Conservation (phyloP, 1,284 basidiomycete genomes). For the Cryptococcus deneoformans region DNA sequence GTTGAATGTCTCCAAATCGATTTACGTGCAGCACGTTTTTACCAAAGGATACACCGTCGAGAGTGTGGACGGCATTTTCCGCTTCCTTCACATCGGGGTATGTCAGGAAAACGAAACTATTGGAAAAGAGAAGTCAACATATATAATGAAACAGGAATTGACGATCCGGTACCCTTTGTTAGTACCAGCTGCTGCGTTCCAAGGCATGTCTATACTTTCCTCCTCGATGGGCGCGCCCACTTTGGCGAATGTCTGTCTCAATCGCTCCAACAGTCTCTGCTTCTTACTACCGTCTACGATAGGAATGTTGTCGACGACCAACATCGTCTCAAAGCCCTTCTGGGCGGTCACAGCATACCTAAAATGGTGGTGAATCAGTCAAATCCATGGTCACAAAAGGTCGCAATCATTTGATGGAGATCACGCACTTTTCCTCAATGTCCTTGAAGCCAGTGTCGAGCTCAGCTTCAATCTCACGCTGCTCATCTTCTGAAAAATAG, state of each 20-base stretch:
- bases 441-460: constrained; percentile 64
- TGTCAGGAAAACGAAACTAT: constrained; percentile 86
- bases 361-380: constrained; percentile 17
- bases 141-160: background rate
- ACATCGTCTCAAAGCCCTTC: constrained; percentile 79
- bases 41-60: constrained; percentile 86
- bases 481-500: constrained; percentile 48
- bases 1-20: constrained; percentile 90
- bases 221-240: constrained; percentile 74
- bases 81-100: constrained; percentile 80
- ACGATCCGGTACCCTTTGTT: constrained; percentile 73
- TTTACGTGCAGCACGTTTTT: constrained; percentile 93
- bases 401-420: background rate
- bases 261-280: constrained; percentile 70
- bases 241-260: constrained; percentile 76
- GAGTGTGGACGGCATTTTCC: constrained; percentile 68
- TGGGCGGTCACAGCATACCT: constrained; percentile 75
- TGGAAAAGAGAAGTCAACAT: background rate
- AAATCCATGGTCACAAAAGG: background rate
- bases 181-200: constrained; percentile 72
- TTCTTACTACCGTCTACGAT: constrained; percentile 78
- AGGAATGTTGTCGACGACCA: constrained; percentile 84
- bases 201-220: constrained; percentile 76
- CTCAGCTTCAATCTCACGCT: constrained; percentile 70
- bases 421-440: constrained; percentile 81